A percentile compares a stretch with the other conserved stretches of the same genome.
Evolutionary conservation across 202 grass and related monocot species (phyloP).

Genomic region (Carex arenaria): DNA sequence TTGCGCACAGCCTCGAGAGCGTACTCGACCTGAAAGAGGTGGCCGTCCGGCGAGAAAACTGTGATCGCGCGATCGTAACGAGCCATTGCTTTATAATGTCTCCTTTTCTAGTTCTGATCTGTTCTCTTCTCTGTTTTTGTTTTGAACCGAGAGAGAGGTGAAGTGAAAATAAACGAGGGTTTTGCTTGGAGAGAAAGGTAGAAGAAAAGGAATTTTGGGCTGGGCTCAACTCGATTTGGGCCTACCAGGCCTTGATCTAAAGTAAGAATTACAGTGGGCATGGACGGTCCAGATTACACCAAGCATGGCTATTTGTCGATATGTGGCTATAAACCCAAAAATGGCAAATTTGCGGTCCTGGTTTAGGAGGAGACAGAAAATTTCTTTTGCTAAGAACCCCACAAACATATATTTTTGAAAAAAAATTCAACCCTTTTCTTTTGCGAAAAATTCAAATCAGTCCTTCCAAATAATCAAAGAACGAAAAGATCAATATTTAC

Average conservation of each 20-base stretch:
- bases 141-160: neutral
- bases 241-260: neutral
- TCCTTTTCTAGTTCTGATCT: slow-evolving; percentile 14
- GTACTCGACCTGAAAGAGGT: slow-evolving; percentile 99
- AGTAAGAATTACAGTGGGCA: neutral
- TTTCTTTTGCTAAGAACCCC: neutral
- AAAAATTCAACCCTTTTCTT: neutral
- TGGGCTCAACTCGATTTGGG: neutral
- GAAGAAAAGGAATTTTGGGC: slow-evolving; percentile 6
- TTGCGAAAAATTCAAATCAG: neutral
- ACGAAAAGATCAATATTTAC: neutral
- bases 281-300: neutral
- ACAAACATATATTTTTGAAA: neutral
- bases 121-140: neutral
- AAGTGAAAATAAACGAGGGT: neutral
- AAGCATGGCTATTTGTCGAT: no score
- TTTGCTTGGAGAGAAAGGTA: slow-evolving; percentile 28
- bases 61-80: slow-evolving; percentile 98
- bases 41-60: slow-evolving; percentile 95
- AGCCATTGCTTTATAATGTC: slow-evolving; percentile 47
- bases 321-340: neutral
- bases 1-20: slow-evolving; percentile 96
- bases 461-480: neutral
- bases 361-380: neutral
- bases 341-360: neutral